phyloP scores from a whole-genome alignment of 2,329 filamentous ascomycete species.

The Lecanosticta acicola region DNA sequence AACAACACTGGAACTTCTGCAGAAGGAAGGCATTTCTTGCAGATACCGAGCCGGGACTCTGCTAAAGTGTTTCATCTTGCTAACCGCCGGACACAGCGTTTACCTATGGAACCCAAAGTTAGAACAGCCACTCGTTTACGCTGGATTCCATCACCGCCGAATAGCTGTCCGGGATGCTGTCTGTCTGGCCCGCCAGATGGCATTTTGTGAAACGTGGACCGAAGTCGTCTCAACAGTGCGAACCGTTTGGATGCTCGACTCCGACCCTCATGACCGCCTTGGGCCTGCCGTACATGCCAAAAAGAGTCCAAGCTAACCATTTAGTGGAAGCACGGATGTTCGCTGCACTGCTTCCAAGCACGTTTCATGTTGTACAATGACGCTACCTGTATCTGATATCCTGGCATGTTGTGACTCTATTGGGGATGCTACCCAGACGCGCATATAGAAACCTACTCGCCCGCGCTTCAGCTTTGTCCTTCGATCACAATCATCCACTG shows the following conservation, averaged over 20 bases:
- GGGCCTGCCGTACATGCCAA: slow-evolving; percentile 6
- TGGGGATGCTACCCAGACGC: slow-evolving; percentile 15
- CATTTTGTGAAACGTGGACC: slow-evolving; percentile 12
- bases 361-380: slow-evolving; percentile 25
- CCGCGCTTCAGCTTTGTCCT: slow-evolving; percentile 12
- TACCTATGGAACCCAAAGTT: slow-evolving; percentile 19
- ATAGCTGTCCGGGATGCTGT: slow-evolving; percentile 10
- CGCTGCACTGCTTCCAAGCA: slow-evolving; percentile 22
- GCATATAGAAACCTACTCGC: slow-evolving; percentile 25
- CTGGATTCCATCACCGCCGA: slow-evolving; percentile 8
- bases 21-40: slow-evolving; percentile 9
- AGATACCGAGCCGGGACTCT: slow-evolving; percentile 8
- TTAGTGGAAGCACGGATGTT: slow-evolving; percentile 19
- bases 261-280: slow-evolving; percentile 8
- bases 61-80: slow-evolving; percentile 29
- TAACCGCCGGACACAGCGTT: slow-evolving; percentile 24
- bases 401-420: slow-evolving; percentile 15
- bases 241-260: slow-evolving; percentile 15
- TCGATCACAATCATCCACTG: slow-evolving; percentile 22
- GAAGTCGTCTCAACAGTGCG: slow-evolving; percentile 7
- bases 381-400: slow-evolving; percentile 16
- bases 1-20: slow-evolving; percentile 10
- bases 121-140: slow-evolving; percentile 19
- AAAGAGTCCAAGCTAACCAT: slow-evolving; percentile 7
- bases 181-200: slow-evolving; percentile 10